A percentile compares a stretch with the other conserved stretches of the same genome.
Evolutionary conservation across 129 eudicot species (phyloP).

Genomic region (Helichrysum umbraculigerum): DNA sequence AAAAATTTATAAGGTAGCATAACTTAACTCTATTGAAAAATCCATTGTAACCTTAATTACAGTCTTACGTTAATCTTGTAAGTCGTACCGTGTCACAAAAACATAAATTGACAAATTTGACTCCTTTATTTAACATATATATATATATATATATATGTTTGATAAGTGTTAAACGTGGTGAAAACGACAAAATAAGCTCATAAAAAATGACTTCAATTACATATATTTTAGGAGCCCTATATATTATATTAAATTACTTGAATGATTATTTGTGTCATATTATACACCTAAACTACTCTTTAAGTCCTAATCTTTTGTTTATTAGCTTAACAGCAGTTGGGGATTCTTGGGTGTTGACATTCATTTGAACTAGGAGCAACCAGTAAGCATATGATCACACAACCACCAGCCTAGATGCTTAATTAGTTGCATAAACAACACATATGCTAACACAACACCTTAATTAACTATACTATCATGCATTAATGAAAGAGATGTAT

Average conservation of each 20-base stretch:
- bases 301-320: not conserved
- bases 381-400: constrained; percentile 14
- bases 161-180: not conserved
- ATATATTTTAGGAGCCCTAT: too few relatives aligned
- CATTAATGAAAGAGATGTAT: constrained; percentile 21
- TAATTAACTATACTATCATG: not conserved
- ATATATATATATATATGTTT: too few relatives aligned
- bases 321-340: constrained; percentile 9
- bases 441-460: constrained; percentile 1
- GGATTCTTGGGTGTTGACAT: constrained; percentile 25
- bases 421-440: constrained; percentile 13
- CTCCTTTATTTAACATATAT: not conserved
- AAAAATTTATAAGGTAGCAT: too few relatives aligned
- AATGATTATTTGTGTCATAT: too few relatives aligned
- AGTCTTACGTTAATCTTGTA: not conserved
- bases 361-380: constrained; percentile 17
- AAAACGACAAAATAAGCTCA: not conserved
- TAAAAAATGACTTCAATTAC: too few relatives aligned
- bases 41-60: too few relatives aligned
- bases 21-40: too few relatives aligned
- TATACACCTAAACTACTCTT: too few relatives aligned
- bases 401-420: constrained; percentile 28
- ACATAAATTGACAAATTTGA: not conserved
- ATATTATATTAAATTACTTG: too few relatives aligned
- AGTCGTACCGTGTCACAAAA: too few relatives aligned